These are phyloP conservation scores for Ascochyta viciae-villosae DNA, from an alignment of 2,329 filamentous ascomycete genomes.

Conservation along the genomic window DNA sequence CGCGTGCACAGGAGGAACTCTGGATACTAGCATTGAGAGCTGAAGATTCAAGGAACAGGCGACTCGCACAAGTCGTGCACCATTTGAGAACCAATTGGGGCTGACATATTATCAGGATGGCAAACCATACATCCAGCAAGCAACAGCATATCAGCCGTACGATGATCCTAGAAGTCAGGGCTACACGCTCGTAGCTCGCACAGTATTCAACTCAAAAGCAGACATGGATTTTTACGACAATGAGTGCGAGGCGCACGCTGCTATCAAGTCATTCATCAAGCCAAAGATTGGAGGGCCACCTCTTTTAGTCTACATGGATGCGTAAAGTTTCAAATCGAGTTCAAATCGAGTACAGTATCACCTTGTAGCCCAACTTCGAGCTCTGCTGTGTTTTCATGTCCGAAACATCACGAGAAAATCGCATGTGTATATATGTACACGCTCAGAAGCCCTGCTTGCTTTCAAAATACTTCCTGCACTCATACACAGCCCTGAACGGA, in stretches of 20 bases:
- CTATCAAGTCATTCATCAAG: constrained; percentile 52
- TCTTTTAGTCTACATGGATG: constrained; percentile 42
- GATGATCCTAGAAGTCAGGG: constrained; percentile 69
- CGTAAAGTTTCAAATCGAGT: not conserved
- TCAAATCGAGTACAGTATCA: not conserved
- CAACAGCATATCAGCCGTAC: constrained; percentile 62
- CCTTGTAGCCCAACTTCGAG: not conserved
- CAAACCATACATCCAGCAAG: constrained; percentile 71
- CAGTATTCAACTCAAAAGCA: constrained; percentile 68
- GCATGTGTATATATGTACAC: not conserved
- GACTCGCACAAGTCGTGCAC: not conserved
- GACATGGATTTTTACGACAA: constrained; percentile 76
- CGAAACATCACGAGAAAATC: not conserved
- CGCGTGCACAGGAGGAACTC: constrained; percentile 1
- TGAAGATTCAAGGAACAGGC: not conserved
- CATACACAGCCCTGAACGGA: constrained; percentile 71
- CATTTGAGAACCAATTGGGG: not conserved
- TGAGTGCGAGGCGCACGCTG: constrained; percentile 62
- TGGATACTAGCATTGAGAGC: not conserved
- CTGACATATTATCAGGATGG: constrained; percentile 61
- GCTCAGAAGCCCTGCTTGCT: constrained; percentile 63
- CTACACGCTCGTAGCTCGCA: constrained; percentile 69
- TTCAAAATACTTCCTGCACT: constrained; percentile 70
- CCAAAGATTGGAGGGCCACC: constrained; percentile 37
- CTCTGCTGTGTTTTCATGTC: not conserved